Base-by-base conservation (phyloP, 208 protist species). In the Leishmania tarentolae region DNA sequence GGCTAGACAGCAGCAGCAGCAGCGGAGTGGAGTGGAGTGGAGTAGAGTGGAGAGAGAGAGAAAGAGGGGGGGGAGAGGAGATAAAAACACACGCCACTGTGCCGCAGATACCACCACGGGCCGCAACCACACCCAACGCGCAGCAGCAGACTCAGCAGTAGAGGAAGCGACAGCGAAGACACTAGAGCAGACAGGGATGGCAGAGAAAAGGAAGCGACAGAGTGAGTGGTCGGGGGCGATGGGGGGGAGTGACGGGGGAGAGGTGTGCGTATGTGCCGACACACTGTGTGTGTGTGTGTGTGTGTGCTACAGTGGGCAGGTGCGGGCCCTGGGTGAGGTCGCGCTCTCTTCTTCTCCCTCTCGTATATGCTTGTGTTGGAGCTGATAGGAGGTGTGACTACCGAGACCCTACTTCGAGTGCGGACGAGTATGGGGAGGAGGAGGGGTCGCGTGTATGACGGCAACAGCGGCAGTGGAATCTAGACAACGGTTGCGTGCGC, bases 11-110 rank as follows among this genome's bases (percentile, higher is more conserved):
- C 71, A 75, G 71, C 50, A 59, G 71, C 71, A 72, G 68, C 68
- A 72, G 68, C 68, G 68, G 68, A 52, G 37, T 72, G 68, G 7
- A 19, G n/a, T n/a, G n/a, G n/a, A n/a, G n/a, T n/a, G n/a, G n/a
- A n/a, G n/a, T n/a, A n/a, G n/a, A n/a, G n/a, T n/a, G n/a, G n/a
- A n/a, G n/a, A n/a, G 37, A 24, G 8, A 47, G 42, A 42, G 2
- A 42, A 8, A 42, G 21, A 42, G 24, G 42, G 15, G 35, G 28
- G 0, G 35, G 19, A 35, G 28, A 19, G n/a, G 59, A 37, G 13
- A 65, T n/a, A 65, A n/a, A 31, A n/a, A 65, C n/a, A 65, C 24
- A 65, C n/a, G 11, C 59, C 11, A 8, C 28, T 19, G 9, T 17
- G n/a, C 8, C 6, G 13, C 28, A 65, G 59, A 17, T n/a, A 65